These are phyloP conservation scores for Zygoascus meyerae DNA, from an alignment of 1,139 yeast genomes.

Conservation along the genomic window DNA sequence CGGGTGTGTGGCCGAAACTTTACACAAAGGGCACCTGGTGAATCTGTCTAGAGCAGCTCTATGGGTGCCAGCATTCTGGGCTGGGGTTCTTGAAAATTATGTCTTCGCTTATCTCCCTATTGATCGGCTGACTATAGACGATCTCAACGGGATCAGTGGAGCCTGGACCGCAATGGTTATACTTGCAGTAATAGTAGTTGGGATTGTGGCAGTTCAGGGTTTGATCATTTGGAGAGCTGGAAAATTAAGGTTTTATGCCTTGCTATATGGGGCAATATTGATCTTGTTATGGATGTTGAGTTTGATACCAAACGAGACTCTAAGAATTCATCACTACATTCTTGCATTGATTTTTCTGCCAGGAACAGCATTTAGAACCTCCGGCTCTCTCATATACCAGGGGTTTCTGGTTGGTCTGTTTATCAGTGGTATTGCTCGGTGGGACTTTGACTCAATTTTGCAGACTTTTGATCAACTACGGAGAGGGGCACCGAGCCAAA, in stretches of 20 bases:
- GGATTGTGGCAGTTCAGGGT: constrained; percentile 65
- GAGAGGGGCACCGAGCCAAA: constrained; percentile 62
- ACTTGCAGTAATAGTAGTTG: constrained; percentile 42
- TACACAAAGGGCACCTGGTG: constrained; percentile 26
- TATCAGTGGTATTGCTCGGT: constrained; percentile 78
- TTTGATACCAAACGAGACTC: constrained; percentile 59
- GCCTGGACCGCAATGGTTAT: constrained; percentile 60
- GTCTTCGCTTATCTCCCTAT: constrained; percentile 86
- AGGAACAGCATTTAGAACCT: constrained; percentile 60
- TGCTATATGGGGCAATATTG: constrained; percentile 48
- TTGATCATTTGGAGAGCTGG: constrained; percentile 78
- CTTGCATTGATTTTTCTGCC: constrained; percentile 74
- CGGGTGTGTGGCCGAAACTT: constrained; percentile 39
- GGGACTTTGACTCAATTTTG: constrained; percentile 90
- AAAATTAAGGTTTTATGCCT: constrained; percentile 51
- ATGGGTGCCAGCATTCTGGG: constrained; percentile 82
- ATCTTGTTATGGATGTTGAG: constrained; percentile 44
- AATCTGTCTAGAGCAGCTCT: constrained; percentile 48
- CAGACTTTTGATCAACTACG: constrained; percentile 66
- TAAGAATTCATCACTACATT: constrained; percentile 86
- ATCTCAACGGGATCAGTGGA: constrained; percentile 70
- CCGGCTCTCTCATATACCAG: constrained; percentile 70
- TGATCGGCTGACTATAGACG: constrained; percentile 69
- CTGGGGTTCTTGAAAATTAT: constrained; percentile 77
- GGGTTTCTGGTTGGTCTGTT: constrained; percentile 79